Base-by-base conservation (phyloP, 192 early-diverging fungal genomes). In the Backusella australiensis region DNA sequence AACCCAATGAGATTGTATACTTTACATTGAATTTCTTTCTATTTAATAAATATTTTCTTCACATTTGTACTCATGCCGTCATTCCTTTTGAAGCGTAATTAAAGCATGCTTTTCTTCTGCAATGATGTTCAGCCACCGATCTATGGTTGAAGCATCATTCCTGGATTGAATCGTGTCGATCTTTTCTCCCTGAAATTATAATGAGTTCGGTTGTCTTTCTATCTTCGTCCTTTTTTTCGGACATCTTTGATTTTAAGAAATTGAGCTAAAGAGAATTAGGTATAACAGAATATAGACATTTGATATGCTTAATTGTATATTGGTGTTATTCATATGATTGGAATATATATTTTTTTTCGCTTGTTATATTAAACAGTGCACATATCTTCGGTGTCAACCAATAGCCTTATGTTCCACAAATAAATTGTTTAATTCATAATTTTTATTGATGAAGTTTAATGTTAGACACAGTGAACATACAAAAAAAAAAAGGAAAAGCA, bases 371-470 rank as follows among this genome's bases (percentile, higher is more conserved):
- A 56, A 56, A 23, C 42, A 56, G 53, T 56, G 53, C 21, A 11
- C 53, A 56, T 56, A 56, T 56, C 53, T 56, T 56, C 21, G 53
- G n/a, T 56, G 53, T 56, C 53, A 56, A 21, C 53, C 53, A 26
- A 56, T 12, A 56, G 19, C 21, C 21, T 9, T 56, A 56, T 56
- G 53, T 56, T 21, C 8, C 53, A 56, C 53, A 56, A 56, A 56
- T 56, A 56, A 21, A 56, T 56, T 56, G 53, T 56, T 53, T 56
- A 56, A 56, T 23, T 56, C 53, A 56, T 56, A 56, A 56, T 56
- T 56, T 56, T 56, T 56, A 56, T 56, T 56, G 52, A 56, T 56
- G 52, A 56, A 56, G 52, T 56, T 56, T 56, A 56, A 21, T 56
- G 52, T 56, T 56, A 56, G 52, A 56, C 52, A 56, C 52, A 56